Evolutionary conservation across 768 basidiomycete species (phyloP).

Genomic region (Xanthoconium purpureum): DNA sequence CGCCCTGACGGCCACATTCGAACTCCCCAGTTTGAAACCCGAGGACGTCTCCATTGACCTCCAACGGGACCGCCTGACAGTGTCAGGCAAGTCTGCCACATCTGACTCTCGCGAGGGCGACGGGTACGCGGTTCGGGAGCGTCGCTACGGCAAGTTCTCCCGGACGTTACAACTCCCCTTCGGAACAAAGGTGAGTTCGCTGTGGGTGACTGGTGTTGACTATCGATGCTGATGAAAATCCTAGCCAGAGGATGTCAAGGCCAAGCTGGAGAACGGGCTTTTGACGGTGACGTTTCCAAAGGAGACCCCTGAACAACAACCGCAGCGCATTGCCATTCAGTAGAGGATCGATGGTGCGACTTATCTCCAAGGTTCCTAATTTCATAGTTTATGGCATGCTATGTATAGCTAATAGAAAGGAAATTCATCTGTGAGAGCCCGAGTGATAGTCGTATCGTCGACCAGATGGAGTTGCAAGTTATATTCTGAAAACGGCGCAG

Average conservation of each 20-base stretch:
- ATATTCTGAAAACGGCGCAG: no score
- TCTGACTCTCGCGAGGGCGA: conserved; percentile 34
- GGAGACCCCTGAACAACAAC: conserved; percentile 36
- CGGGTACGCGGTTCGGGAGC: conserved; percentile 45
- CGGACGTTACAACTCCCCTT: conserved; percentile 29
- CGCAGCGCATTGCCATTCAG: conserved; percentile 37
- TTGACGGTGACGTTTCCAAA: conserved; percentile 47
- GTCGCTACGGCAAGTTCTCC: conserved; percentile 42
- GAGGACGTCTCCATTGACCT: conserved; percentile 48
- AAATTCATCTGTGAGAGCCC: no score
- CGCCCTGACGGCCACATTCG: conserved; percentile 40
- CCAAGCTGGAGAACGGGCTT: conserved; percentile 44
- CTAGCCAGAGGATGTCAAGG: conserved; percentile 45
- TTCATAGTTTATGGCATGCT: no score
- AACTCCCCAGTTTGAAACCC: conserved; percentile 39
- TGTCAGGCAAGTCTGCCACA: conserved; percentile 42
- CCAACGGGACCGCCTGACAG: conserved; percentile 41
- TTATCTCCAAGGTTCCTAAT: no score
- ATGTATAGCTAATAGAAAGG: no score
- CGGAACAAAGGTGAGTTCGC: conserved; percentile 40
- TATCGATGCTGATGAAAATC: neutral
- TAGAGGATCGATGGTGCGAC: no score
- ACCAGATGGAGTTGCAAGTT: no score
- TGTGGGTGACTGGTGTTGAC: neutral
- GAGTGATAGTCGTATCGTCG: no score